phyloP scores from a whole-genome alignment of 2,329 filamentous ascomycete species.

The Apiospora aurea region DNA sequence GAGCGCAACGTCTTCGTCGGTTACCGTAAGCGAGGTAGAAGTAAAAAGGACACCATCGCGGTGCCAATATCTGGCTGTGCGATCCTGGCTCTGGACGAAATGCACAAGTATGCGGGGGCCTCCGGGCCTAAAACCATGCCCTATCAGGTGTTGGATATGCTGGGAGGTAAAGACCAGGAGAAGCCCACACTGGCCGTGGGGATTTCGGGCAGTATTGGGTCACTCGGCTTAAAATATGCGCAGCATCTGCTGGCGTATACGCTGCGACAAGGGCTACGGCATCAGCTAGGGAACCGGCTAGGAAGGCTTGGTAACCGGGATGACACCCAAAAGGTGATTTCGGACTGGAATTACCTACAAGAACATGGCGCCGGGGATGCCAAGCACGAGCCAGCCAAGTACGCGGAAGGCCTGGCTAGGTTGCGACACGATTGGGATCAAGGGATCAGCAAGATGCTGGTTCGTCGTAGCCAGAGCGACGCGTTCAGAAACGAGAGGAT shows the following conservation, averaged over 20 bases:
- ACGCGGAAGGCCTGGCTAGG: neutral
- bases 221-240: neutral
- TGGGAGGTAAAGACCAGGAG: neutral
- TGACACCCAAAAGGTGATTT: fast-evolving
- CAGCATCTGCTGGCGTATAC: neutral
- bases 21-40: too few relatives aligned
- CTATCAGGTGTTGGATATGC: neutral
- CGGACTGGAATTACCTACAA: neutral
- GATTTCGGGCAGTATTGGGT: neutral
- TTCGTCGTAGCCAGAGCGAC: neutral
- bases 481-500: neutral
- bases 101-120: neutral
- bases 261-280: too few relatives aligned
- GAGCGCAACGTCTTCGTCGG: too few relatives aligned
- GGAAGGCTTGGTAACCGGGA: neutral
- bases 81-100: neutral
- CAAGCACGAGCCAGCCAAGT: neutral
- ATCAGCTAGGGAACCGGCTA: neutral
- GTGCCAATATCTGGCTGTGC: neutral
- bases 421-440: neutral
- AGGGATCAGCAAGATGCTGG: neutral
- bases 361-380: neutral
- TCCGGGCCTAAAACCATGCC: neutral
- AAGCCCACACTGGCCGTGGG: neutral
- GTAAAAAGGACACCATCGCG: too few relatives aligned